Conservation (phyloP, 768 basidiomycete species). For the Suillus luteus region DNA sequence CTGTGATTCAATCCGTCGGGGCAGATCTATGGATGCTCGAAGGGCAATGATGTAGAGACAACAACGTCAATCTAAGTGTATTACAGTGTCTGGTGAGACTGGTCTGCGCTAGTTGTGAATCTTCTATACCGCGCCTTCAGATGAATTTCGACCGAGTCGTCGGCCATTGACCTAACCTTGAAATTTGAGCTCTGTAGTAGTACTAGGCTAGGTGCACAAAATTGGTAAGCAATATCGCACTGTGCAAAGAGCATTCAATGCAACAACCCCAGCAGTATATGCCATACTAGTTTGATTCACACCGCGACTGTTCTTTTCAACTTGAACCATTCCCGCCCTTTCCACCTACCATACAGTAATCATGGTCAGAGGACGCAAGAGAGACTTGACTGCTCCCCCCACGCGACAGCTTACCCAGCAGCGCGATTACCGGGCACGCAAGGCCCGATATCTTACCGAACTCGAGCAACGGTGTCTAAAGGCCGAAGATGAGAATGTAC, state of each 20-base stretch:
- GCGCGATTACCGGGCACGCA: constrained; percentile 65
- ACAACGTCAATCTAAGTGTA: not conserved
- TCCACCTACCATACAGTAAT: constrained; percentile 1
- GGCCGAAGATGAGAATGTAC: constrained; percentile 56
- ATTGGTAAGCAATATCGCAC: not conserved
- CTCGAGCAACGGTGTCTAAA: constrained; percentile 56
- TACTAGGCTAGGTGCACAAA: not conserved
- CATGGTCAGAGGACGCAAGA: constrained; percentile 70
- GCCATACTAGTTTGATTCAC: not conserved
- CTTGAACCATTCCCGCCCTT: too few relatives aligned
- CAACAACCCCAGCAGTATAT: not conserved
- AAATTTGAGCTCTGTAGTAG: too few relatives aligned
- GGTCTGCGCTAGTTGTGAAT: too few relatives aligned
- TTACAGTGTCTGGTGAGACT: not conserved
- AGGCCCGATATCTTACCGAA: constrained; percentile 55
- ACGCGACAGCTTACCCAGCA: constrained; percentile 62
- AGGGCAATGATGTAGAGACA: not conserved
- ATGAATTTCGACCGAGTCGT: too few relatives aligned
- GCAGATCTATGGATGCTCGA: not conserved
- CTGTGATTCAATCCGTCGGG: not conserved
- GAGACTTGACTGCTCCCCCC: constrained; percentile 60
- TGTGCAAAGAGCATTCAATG: not conserved
- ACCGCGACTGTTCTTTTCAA: too few relatives aligned
- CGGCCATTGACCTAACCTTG: too few relatives aligned
- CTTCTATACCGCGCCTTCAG: too few relatives aligned